phyloP scores from a whole-genome alignment of 768 basidiomycete species.

The Suillus hirtellus region DNA sequence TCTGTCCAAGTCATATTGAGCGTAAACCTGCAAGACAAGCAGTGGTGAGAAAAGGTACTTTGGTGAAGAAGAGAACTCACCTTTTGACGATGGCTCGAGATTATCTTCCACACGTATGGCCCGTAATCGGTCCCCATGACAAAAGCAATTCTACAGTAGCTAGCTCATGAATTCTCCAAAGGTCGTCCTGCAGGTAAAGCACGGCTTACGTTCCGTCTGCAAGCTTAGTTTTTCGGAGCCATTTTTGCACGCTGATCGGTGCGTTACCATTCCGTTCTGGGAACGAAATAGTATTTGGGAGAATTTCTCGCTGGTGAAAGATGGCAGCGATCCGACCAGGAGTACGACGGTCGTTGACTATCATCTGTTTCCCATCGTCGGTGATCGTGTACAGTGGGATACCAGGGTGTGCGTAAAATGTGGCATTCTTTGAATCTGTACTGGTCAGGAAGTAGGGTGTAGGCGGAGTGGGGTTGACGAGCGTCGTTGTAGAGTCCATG shows the following conservation, averaged over 20 bases:
- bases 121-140: slow-evolving; percentile 26
- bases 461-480: slow-evolving; percentile 26
- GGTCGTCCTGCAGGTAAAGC: background rate
- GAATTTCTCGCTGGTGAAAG: slow-evolving; percentile 27
- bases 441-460: slow-evolving; percentile 30
- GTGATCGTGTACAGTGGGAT: slow-evolving; percentile 28
- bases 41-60: background rate
- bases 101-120: slow-evolving; percentile 27
- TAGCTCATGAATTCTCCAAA: background rate
- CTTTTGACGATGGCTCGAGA: slow-evolving; percentile 26
- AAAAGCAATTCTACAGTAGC: slow-evolving; percentile 18
- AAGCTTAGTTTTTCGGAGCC: slow-evolving; percentile 28
- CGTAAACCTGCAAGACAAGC: slow-evolving; percentile 19
- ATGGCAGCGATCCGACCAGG: slow-evolving; percentile 22
- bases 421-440: slow-evolving; percentile 18
- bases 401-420: slow-evolving; percentile 21
- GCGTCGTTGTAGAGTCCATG: slow-evolving; percentile 32
- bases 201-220: slow-evolving; percentile 25
- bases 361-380: slow-evolving; percentile 21
- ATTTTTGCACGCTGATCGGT: slow-evolving; percentile 25
- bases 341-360: slow-evolving; percentile 16
- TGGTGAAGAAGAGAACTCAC: slow-evolving; percentile 11
- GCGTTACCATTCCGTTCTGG: slow-evolving; percentile 15
- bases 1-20: slow-evolving; percentile 25
- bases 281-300: slow-evolving; percentile 30